Conservation (phyloP, 1,284 basidiomycete species). For the Puccinia coronata region DNA sequence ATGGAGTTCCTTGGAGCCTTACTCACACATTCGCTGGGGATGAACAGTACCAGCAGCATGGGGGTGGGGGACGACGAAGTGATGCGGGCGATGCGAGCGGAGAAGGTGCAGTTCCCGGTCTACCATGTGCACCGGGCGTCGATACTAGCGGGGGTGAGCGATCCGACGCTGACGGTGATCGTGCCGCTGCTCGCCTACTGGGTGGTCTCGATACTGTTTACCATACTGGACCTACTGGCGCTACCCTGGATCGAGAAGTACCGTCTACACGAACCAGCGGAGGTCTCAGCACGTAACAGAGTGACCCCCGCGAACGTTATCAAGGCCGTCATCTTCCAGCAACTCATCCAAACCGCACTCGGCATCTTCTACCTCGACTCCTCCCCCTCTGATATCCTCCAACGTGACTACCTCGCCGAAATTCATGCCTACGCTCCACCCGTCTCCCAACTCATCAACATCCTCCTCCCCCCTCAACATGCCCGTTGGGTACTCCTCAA, state of each 20-base stretch:
- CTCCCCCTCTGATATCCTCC: conserved; percentile 59
- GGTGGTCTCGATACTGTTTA: conserved; percentile 76
- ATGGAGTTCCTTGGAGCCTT: too few relatives aligned
- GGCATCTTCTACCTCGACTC: conserved; percentile 72
- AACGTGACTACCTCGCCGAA: conserved; percentile 64
- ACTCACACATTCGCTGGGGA: too few relatives aligned
- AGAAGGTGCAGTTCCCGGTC: conserved; percentile 50
- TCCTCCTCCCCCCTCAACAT: conserved; percentile 41
- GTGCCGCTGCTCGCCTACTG: conserved; percentile 86
- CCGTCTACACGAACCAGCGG: conserved; percentile 82
- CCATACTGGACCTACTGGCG: conserved; percentile 69
- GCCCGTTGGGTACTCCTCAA: conserved; percentile 60
- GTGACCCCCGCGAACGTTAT: conserved; percentile 73
- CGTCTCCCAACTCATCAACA: conserved; percentile 4
- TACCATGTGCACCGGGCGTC: conserved; percentile 65
- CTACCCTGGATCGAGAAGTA: conserved; percentile 80
- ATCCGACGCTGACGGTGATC: conserved; percentile 72
- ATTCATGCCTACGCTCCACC: conserved; percentile 44
- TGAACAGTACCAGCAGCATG: too few relatives aligned
- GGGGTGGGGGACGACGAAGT: background rate
- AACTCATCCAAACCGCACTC: conserved; percentile 77
- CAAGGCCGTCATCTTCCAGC: conserved; percentile 78
- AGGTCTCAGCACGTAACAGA: conserved; percentile 75
- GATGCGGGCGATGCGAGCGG: background rate
- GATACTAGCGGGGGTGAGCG: conserved; percentile 69